phyloP scores from a whole-genome alignment of 176 grass and related monocot genomes.

The Leersia perrieri region DNA sequence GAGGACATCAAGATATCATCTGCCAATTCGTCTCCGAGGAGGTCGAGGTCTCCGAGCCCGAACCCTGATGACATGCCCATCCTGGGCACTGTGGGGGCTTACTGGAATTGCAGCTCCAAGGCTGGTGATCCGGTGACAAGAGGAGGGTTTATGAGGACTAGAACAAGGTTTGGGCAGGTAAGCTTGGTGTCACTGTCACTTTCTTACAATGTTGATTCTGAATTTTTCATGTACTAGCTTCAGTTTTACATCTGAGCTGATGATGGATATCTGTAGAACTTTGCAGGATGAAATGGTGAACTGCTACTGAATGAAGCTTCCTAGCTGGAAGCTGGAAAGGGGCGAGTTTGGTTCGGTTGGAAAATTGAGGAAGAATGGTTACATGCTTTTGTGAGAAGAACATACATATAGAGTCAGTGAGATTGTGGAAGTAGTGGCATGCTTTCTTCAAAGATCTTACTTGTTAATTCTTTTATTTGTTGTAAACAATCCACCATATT shows the following conservation, averaged over 20 bases:
- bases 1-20: constrained; percentile 85
- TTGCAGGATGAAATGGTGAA: constrained; percentile 30
- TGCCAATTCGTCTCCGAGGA: constrained; percentile 64
- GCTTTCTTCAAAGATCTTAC: constrained; percentile 20
- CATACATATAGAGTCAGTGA: constrained; percentile 18
- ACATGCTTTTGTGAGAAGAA: neutral
- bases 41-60: constrained; percentile 69
- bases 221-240: neutral
- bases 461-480: constrained; percentile 43
- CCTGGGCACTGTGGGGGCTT: constrained; percentile 80
- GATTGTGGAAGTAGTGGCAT: neutral
- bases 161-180: constrained; percentile 53
- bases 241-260: constrained; percentile 2
- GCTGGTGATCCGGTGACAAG: constrained; percentile 32
- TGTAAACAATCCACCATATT: constrained; percentile 36
- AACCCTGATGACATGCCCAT: constrained; percentile 83
- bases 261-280: neutral
- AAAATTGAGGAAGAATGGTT: neutral
- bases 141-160: constrained; percentile 51
- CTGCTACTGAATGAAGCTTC: constrained; percentile 2
- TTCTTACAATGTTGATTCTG: neutral
- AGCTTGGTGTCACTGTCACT: neutral
- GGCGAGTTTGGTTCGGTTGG: neutral
- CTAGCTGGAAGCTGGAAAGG: neutral
- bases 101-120: constrained; percentile 57